Evolutionary conservation across 106 monocot genomes (phyloP), one percentile per base, ranked within the genome.

Genomic region (Alisma plantagoaquatica): DNA sequence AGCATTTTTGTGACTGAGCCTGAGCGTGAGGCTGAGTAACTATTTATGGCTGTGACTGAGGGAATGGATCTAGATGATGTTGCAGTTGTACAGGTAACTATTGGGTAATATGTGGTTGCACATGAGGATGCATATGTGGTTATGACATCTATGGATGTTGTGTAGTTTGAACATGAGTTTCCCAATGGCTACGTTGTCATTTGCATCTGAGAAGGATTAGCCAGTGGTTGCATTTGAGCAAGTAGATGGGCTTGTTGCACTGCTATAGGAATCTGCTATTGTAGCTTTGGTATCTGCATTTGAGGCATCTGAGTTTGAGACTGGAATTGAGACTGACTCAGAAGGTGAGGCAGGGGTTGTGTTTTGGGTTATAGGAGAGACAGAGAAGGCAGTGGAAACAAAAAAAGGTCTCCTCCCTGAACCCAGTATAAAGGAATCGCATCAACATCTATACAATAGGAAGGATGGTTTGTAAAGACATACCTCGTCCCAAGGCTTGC

Each of bases 1-100:
- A 25, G 70, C 57, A 45, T 68, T n/a, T 42, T 27, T 71, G 74
- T 16, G 67, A 56, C 33, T 74, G 80, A 32, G 56, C 56, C 29
- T 62, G n/a, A n/a, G n/a, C n/a, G n/a, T n/a, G 52, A 25, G 70
- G 67, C 23, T 49, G 49, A 23, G 33, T 53, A 43, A 54, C 51
- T 35, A 49, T 50, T 3, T 59, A 45, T 51, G 58, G 27, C 25
- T 78, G 68, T 9, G 17, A 21, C 31, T 46, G 65, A 18, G 44
- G 29, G 33, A 54, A 59, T 1, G 51, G 56, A 27, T 71, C 67
- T 53, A 4, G 60, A 26, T 64, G 75, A 21, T 28, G 23, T 33
- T 68, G 75, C n/a, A 63, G 51, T 12, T 43, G 63, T 5, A 33
- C 29, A 22, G 57, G 66, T 0, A 54, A 55, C 27, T n/a, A n/a